phyloP scores from a whole-genome alignment of 129 eudicot species.

The Pseudognaphalium luteoalbum region DNA sequence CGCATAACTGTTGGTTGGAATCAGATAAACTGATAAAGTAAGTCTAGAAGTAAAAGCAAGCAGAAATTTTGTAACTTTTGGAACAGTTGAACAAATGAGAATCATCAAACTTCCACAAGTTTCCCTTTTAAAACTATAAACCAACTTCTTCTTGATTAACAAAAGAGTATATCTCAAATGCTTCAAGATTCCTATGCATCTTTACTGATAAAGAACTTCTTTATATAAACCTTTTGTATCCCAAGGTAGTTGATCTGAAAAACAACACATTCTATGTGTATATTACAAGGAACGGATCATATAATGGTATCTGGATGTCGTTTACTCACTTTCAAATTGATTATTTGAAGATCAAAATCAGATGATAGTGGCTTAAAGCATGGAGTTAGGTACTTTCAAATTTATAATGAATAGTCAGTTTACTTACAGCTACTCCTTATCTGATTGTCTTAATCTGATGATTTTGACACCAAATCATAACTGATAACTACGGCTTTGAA shows the following conservation, averaged over 20 bases:
- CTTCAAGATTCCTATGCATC: slow-evolving; percentile 31
- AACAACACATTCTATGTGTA: neutral
- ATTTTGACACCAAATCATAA: neutral
- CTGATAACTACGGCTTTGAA: neutral
- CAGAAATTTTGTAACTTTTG: slow-evolving; percentile 21
- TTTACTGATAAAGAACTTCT: neutral
- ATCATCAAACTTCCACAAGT: slow-evolving; percentile 13
- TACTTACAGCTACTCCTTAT: neutral
- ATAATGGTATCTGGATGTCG: neutral
- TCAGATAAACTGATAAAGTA: slow-evolving; percentile 15
- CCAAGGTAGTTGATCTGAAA: neutral
- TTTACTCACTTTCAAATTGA: neutral
- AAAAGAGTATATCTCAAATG: neutral
- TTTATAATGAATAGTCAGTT: neutral
- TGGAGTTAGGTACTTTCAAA: slow-evolving; percentile 1
- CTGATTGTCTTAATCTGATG: slow-evolving; percentile 8
- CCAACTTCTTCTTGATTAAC: slow-evolving; percentile 8
- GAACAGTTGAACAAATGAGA: neutral
- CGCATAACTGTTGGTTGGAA: slow-evolving; percentile 5
- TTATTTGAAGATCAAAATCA: neutral
- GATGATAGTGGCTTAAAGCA: neutral
- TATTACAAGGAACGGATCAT: neutral
- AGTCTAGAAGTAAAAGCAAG: slow-evolving; percentile 14
- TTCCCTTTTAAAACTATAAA: slow-evolving; percentile 13
- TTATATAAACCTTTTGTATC: neutral